phyloP scores from a whole-genome alignment of 768 basidiomycete genomes.

The Xanthoconium purpureum region DNA sequence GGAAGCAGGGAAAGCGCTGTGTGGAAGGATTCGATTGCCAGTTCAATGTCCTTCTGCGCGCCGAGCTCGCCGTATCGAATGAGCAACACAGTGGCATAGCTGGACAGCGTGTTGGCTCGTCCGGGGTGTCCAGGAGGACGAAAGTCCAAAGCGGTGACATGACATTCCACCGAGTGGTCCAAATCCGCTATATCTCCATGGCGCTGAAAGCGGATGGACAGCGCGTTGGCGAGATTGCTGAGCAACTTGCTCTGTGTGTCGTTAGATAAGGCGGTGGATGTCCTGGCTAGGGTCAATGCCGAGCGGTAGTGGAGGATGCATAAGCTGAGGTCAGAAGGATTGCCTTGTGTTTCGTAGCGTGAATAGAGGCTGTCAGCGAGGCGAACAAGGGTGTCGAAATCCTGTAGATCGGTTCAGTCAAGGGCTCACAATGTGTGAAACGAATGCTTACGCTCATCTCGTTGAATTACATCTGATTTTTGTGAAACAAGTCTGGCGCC shows the following conservation, averaged over 20 bases:
- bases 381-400: slow-evolving; percentile 22
- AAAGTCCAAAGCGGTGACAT: slow-evolving; percentile 26
- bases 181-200: slow-evolving; percentile 27
- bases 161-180: slow-evolving; percentile 27
- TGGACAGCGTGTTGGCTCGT: slow-evolving; percentile 23
- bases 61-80: slow-evolving; percentile 27
- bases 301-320: slow-evolving; percentile 28
- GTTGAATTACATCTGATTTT: neutral
- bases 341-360: slow-evolving; percentile 20
- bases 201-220: slow-evolving; percentile 27
- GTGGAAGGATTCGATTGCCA: slow-evolving; percentile 26
- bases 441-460: slow-evolving; percentile 18
- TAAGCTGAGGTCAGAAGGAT: slow-evolving; percentile 24
- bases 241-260: slow-evolving; percentile 25
- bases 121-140: slow-evolving; percentile 26
- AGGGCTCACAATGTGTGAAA: neutral
- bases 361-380: slow-evolving; percentile 26
- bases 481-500: neutral
- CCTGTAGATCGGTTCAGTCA: slow-evolving; percentile 10
- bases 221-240: slow-evolving; percentile 28
- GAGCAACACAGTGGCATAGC: slow-evolving; percentile 29
- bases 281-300: slow-evolving; percentile 22
- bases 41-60: slow-evolving; percentile 25
- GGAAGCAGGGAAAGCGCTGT: slow-evolving; percentile 21
- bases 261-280: slow-evolving; percentile 14